Base-by-base conservation (phyloP, 164 flowering plant species). In the Stephania cephalantha region DNA sequence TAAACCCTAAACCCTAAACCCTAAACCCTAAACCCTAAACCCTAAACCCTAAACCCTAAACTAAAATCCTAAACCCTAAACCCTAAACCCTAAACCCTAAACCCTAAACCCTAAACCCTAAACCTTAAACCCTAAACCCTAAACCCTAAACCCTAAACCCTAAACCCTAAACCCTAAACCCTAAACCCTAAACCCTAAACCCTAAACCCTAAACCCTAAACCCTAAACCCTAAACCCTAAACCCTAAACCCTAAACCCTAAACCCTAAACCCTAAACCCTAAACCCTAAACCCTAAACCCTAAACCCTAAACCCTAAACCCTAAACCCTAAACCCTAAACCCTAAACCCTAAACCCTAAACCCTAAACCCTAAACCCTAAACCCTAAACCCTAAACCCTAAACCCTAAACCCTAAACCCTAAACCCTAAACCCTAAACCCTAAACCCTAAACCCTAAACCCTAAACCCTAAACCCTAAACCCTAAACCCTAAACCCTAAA, bases 1-100 rank as follows among this genome's bases (percentile, higher is more conserved):
- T 30, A 76, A 76, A 46, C 74, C 78, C 46, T 15, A 46, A 66
- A 11, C 58, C 58, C 58, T 52, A 52, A 52, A 52, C 58, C 58
- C 58, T 52, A 52, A 52, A 52, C 58, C 58, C 15, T 6, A 52
- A 52, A 52, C 58, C 58, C 58, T 52, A 52, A 52, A 52, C 58
- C 58, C 15, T 6, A 52, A 52, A 7, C 58, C 58, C 15, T 6
- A 52, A 52, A 7, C 58, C 58, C 15, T 6, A 52, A 52, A 7
- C 58, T 11, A 6, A 52, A 52, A 52, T 17, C 58, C 58, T 52
- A 52, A 4, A 52, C 58, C 58, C 58, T 9, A 52, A n/a, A n/a
- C n/a, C 58, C 58, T 4, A 52, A 52, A 52, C 58, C 58, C 58
- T 52, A 52, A 52, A 52, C 58, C 58, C 58, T 52, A 52, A 52